These are phyloP conservation scores for Trypanosoma platydactyli DNA, from an alignment of 208 protist species.

Conservation along the genomic window DNA sequence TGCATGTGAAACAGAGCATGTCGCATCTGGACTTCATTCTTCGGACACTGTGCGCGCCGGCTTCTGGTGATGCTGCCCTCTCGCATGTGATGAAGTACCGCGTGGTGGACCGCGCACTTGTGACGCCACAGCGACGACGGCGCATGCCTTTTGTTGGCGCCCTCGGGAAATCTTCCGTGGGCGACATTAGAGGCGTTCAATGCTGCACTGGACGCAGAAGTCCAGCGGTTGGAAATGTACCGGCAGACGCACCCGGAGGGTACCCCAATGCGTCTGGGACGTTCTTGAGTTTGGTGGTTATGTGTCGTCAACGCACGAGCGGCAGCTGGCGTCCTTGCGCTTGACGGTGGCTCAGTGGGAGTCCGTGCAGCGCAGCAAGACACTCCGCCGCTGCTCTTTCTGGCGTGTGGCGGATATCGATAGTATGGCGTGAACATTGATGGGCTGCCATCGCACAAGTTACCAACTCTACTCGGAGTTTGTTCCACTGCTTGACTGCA, in stretches of 20 bases:
- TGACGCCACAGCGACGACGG: conserved; percentile 60
- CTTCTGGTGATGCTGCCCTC: background rate
- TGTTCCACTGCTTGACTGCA: conserved; percentile 36
- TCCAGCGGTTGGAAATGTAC: conserved; percentile 10
- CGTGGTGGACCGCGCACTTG: conserved; percentile 50
- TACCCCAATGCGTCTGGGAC: conserved; percentile 25
- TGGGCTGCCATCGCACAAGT: conserved; percentile 66
- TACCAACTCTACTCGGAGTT: conserved; percentile 81
- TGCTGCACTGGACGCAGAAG: conserved; percentile 13
- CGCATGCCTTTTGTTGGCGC: conserved; percentile 73
- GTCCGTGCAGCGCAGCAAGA: conserved; percentile 46
- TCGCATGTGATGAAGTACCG: conserved; percentile 39
- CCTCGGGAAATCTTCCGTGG: conserved; percentile 20
- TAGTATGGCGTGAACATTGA: conserved; percentile 56
- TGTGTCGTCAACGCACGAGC: background rate
- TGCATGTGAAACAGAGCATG: conserved; percentile 47
- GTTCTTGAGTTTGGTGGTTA: conserved; percentile 23
- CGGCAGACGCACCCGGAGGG: conserved; percentile 13
- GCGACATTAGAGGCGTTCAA: conserved; percentile 4
- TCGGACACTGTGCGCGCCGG: conserved; percentile 28
- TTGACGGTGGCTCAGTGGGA: conserved; percentile 54
- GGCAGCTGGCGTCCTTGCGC: conserved; percentile 5
- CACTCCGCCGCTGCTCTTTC: conserved; percentile 44
- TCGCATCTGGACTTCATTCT: conserved; percentile 46
- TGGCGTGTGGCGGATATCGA: conserved; percentile 52